A percentile compares a stretch with the other conserved stretches of the same genome.
These are phyloP conservation scores for Cystobasidiaceae sp. DNA, from an alignment of 1,284 basidiomycete species.

Conservation along the genomic window DNA sequence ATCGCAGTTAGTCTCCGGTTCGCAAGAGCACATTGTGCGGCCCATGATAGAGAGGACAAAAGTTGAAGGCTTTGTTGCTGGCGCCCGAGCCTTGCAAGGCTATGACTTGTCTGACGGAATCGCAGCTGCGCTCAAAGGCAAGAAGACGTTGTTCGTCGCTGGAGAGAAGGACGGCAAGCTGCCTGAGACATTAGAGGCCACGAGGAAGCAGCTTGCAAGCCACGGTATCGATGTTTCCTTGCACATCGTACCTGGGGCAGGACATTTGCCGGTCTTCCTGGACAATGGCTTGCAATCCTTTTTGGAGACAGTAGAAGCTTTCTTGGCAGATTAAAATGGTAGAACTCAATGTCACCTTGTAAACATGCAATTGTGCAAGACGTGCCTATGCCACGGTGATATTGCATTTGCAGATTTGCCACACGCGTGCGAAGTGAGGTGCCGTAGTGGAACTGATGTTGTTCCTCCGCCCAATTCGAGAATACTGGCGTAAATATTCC, in stretches of 20 bases:
- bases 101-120: conserved; percentile 48
- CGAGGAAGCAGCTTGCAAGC: conserved; percentile 43
- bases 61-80: conserved; percentile 48
- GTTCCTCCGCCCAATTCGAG: background rate
- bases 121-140: conserved; percentile 41
- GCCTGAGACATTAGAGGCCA: conserved; percentile 45
- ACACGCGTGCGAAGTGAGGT: too few relatives aligned
- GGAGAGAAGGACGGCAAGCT: conserved; percentile 49
- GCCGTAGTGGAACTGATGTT: too few relatives aligned
- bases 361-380: background rate
- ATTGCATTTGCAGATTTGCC: too few relatives aligned
- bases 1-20: conserved; percentile 39
- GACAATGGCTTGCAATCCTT: conserved; percentile 44
- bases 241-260: conserved; percentile 44
- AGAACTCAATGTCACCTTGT: background rate
- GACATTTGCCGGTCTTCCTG: conserved; percentile 50
- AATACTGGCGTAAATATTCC: too few relatives aligned
- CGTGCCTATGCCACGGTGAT: too few relatives aligned
- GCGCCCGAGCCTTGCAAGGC: conserved; percentile 48
- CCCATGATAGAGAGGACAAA: conserved; percentile 45
- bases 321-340: conserved; percentile 17
- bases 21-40: conserved; percentile 37
- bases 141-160: conserved; percentile 46
- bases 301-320: conserved; percentile 36
- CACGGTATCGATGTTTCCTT: conserved; percentile 44